Evolutionary conservation across 495 filamentous ascomycete species (phyloP).

Genomic region (Lepidopterella palustris): DNA sequence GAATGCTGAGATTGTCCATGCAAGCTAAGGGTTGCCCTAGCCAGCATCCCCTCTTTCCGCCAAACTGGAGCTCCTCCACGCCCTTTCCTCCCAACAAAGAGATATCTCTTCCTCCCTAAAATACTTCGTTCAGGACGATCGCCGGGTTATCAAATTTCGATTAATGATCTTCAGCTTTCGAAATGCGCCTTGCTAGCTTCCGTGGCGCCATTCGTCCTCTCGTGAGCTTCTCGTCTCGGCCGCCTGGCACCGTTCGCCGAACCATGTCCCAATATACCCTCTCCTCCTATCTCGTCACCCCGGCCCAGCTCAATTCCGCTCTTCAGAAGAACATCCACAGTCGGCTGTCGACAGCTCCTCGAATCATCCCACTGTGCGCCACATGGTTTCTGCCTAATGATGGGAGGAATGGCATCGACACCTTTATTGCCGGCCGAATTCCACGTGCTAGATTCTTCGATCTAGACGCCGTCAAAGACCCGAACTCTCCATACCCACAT

Average conservation of each 20-base stretch:
- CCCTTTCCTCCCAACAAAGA: not conserved
- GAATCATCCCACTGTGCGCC: constrained; percentile 81
- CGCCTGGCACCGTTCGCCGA: constrained; percentile 6
- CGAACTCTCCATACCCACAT: constrained; percentile 82
- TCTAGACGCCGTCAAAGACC: constrained; percentile 83
- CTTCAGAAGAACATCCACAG: constrained; percentile 68
- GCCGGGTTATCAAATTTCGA: too few species aligned
- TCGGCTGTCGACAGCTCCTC: constrained; percentile 67
- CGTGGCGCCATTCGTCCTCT: constrained; percentile 10
- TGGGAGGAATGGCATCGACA: constrained; percentile 65
- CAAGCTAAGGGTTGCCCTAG: too few species aligned
- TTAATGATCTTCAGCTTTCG: constrained; percentile 17
- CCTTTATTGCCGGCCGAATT: constrained; percentile 71
- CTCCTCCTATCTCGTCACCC: constrained; percentile 77
- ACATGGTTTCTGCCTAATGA: constrained; percentile 97
- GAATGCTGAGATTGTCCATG: too few species aligned
- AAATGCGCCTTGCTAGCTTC: constrained; percentile 19
- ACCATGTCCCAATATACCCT: constrained; percentile 46
- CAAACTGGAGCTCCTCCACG: not conserved
- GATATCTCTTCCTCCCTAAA: not conserved
- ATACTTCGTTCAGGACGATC: too few species aligned
- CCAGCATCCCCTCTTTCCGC: not conserved
- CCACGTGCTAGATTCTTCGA: constrained; percentile 94
- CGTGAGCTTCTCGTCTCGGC: constrained; percentile 2
- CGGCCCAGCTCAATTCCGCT: constrained; percentile 70